Base-by-base conservation (phyloP, 805 yeast species). In the Henningerozyma blattae region DNA sequence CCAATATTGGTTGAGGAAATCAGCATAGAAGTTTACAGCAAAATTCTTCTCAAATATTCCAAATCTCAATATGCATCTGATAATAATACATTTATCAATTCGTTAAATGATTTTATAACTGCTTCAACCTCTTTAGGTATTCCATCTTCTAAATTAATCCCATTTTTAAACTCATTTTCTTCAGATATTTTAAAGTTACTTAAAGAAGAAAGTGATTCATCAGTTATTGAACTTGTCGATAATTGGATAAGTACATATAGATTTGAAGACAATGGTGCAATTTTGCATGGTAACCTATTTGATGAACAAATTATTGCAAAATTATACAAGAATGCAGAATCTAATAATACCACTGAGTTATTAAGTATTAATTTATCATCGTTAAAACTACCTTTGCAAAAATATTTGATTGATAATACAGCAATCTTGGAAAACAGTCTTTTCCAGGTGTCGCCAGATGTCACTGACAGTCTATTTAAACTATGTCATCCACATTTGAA, bases 141-240 rank as follows among this genome's bases (percentile, higher is more conserved):
- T 5, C 25, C 47, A 0, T 44, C 39, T 16, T 39, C 34, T 6
- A 52, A 50, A 3, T 46, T 69, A 4, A 37, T 58, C 5, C 35
- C 44, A 1, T 56, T 58, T 28, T 38, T 72, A 12, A 48, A 52
- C 17, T 27, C 41, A 3, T 41, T 67, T 15, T 56, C 65, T 2
- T 34, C 41, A 16, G 51, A 49, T 18, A 36, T 34, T 17, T 33
- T 39, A 8, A 17, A 38, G 7, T 39, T 44, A 9, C 22, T 41
- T 6, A 4, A 54, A 5, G 28, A 47, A n/a, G 48, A 39, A 4
- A 4, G 12, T n/a, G 14, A 13, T 4, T 18, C 25, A 2, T 14
- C 14, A 15, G 26, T 56, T 5, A 36, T 41, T 14, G 36, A 35
- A 3, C 43, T 52, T 3, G 34, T 56, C 16, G 30, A 40, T 7